A percentile compares a stretch with the other conserved stretches of the same genome.
Conservation (phyloP, 441 rosid genomes). For the Dalechampia spathulata region DNA sequence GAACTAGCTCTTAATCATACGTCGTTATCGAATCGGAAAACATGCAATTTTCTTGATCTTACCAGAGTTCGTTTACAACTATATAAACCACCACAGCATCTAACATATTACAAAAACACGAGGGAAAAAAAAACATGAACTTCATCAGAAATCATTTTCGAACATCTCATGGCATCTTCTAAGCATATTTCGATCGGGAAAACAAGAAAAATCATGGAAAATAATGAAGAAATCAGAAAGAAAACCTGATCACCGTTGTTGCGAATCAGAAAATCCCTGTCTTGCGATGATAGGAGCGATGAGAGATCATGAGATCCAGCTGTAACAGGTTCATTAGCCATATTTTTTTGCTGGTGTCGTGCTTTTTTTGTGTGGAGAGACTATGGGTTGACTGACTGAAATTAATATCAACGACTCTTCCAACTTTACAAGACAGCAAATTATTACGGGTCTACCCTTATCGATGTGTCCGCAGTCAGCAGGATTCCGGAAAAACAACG, state of each 20-base stretch:
- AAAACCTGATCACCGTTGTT: slow-evolving; percentile 17
- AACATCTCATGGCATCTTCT: too few species aligned
- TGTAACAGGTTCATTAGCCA: not conserved
- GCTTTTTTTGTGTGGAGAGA: too few species aligned
- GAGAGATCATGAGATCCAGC: slow-evolving; percentile 9
- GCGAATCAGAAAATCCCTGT: slow-evolving; percentile 20
- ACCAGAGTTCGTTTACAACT: not conserved
- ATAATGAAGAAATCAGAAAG: not conserved
- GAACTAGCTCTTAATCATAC: not conserved
- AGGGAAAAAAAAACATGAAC: not conserved
- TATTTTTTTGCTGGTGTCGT: too few species aligned
- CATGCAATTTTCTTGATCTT: not conserved
- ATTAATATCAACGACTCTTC: too few species aligned
- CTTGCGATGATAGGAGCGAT: slow-evolving; percentile 18
- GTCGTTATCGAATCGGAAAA: not conserved
- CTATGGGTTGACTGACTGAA: too few species aligned
- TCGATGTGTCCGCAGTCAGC: too few species aligned
- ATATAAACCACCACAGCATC: too few species aligned
- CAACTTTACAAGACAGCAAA: too few species aligned
- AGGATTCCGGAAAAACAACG: too few species aligned
- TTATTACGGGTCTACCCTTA: too few species aligned
- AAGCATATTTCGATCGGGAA: not conserved
- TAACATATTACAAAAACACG: too few species aligned
- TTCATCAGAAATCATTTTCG: not conserved
- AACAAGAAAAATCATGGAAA: not conserved